Percentiles rank a stretch among this genome's conserved stretches.
phyloP scores from a whole-genome alignment of 2,329 filamentous ascomycete genomes.

The Diaporthe sp. region DNA sequence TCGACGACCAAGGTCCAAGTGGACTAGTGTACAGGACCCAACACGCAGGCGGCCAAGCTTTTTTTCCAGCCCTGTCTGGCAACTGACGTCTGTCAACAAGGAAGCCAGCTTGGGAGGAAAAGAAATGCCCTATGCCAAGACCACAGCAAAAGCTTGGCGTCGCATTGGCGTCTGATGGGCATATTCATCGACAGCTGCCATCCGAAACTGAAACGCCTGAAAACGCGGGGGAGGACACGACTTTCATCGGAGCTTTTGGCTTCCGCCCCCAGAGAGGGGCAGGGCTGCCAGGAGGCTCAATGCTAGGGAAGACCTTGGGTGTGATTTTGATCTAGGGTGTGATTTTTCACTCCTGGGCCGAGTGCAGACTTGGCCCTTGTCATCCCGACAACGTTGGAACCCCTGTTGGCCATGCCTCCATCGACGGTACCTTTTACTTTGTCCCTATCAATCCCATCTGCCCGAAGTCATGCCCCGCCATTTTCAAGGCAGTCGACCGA shows the following conservation, averaged over 20 bases:
- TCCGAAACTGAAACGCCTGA: conserved; percentile 31
- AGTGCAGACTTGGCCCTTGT: not conserved
- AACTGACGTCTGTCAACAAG: conserved; percentile 19
- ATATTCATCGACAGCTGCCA: conserved; percentile 28
- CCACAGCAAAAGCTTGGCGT: not conserved
- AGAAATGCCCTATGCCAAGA: not conserved
- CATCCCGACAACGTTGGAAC: not conserved
- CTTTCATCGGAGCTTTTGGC: conserved; percentile 6
- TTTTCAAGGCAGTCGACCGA: not conserved
- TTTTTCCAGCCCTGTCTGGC: not conserved
- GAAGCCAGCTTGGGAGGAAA: not conserved
- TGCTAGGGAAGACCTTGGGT: not conserved
- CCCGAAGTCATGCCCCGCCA: not conserved
- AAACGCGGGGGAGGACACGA: not conserved
- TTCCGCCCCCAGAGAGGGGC: conserved; percentile 1
- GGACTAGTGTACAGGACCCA: no score
- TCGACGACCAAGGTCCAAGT: not conserved
- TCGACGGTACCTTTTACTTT: not conserved
- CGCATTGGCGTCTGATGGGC: conserved; percentile 32
- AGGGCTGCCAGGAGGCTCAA: not conserved
- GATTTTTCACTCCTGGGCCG: not conserved
- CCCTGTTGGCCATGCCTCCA: not conserved
- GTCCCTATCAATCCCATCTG: not conserved
- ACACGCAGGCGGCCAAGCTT: not conserved
- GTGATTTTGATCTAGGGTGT: not conserved